phyloP scores from a whole-genome alignment of 2,329 filamentous ascomycete species.

The Fusarium secorum region DNA sequence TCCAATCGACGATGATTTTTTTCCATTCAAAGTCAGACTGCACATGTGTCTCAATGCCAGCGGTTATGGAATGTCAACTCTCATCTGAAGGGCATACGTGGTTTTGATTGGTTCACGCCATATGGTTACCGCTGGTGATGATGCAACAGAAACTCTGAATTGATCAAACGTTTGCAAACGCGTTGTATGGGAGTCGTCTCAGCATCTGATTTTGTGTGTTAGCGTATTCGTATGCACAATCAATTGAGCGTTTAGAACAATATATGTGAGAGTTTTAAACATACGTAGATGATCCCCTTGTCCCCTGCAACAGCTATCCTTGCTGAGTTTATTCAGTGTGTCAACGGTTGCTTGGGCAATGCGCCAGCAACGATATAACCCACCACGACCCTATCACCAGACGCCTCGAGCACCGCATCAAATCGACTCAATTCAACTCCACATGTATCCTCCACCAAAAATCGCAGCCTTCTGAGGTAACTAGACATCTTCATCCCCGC shows the following conservation, averaged over 20 bases:
- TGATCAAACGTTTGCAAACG: background rate
- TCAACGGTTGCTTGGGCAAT: constrained; percentile 41
- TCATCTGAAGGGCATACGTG: background rate
- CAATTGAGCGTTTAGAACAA: background rate
- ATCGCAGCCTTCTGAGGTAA: constrained; percentile 25
- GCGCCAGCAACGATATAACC: constrained; percentile 19
- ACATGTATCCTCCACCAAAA: constrained; percentile 28
- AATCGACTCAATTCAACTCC: constrained; percentile 20
- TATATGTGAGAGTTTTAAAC: background rate
- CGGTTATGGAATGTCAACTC: background rate
- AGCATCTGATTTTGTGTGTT: background rate
- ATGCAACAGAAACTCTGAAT: constrained; percentile 15
- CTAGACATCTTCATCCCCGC: constrained; percentile 29
- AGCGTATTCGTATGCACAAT: background rate
- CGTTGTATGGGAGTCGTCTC: background rate
- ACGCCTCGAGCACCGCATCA: background rate
- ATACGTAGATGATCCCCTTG: background rate
- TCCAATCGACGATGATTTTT: background rate
- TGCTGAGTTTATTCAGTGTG: constrained; percentile 9
- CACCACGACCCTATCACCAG: constrained; percentile 22
- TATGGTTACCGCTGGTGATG: constrained; percentile 1
- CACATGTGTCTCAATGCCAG: background rate
- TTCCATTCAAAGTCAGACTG: background rate
- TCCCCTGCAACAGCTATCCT: constrained; percentile 24
- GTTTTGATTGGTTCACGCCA: constrained; percentile 16